Base-by-base conservation (phyloP, 805 yeast genomes). In the Priceomyces medius region DNA sequence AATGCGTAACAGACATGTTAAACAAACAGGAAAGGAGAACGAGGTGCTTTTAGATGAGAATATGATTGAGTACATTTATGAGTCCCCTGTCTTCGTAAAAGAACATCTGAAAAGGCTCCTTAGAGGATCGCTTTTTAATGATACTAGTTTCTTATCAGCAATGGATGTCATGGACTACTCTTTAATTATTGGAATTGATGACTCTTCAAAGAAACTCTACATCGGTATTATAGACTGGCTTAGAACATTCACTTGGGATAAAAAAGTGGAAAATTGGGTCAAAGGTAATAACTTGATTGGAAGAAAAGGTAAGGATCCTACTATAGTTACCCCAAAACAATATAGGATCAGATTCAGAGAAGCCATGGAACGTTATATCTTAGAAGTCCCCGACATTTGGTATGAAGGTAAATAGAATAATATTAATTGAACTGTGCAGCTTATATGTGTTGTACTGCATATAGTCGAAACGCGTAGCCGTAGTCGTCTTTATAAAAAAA, bases 81-180 rank as follows among this genome's bases (percentile, higher is more conserved):
- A 93, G 59, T 84, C 95, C 18, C 99, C 99, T 0, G 76, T 93
- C 27, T 95, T 88, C 70, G 96, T 93, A 4, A 73, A 91, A 44
- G 97, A 91, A 54, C 90, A 89, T 53, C 91, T 89, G 57, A 93
- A 93, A 58, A 83, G 86, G 52, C 65, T 89, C 28, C 62, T 93
- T 37, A 68, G 96, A 35, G 91, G 97, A 0, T 90, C 97, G 0
- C 65, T 93, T 20, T 93, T 95, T 85, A 93, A 95, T 56, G 99
- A 93, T 55, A 93, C 98, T 0, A 68, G 93, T 12, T 95, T 93
- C 59, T 67, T 93, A 40, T 89, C 96, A 3, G 93, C 95, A 55
- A 88, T 93, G 96, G 95, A 93, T 57, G 98, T 93, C 4, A 93
- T 93, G 99, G 99, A 93, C 61, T 93, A 93, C 57, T 91, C 98